Base-by-base conservation (phyloP, 2,329 filamentous ascomycete species). In the Aspergillus pseudoterreus region DNA sequence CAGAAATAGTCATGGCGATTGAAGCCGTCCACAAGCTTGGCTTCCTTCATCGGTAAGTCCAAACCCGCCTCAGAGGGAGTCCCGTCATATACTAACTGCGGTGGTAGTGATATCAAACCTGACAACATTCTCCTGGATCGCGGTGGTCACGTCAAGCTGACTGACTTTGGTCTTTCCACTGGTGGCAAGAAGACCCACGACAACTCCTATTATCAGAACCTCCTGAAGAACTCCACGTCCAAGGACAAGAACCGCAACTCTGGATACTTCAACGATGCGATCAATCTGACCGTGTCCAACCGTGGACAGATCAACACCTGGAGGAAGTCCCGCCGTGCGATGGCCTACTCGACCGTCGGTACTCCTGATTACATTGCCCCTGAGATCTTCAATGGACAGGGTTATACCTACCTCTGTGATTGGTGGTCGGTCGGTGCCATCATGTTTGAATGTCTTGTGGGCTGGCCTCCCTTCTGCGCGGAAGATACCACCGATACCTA, bases 401-500 rank as follows among this genome's bases (percentile, higher is more conserved):
- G 94, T 45, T 99, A 99, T 76, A 90, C 90, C 52, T 96, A 92
- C 66, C 87, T 95, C 69, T 99, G 94, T 71, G 94, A 99, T 78
- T 99, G 94, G 94, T 99, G 94, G 94, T 95, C 90, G 19, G 82
- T 99, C 45, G 94, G 94, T 48, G 96, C 94, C 42, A 99, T 99
- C 75, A 97, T 99, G 94, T 99, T 97, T 65, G 94, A 99, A 74
- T 99, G 94, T 72, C 80, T 99, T 61, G 91, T 99, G 55, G 94
- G 94, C 64, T 99, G 94, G 94, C 94, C 94, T 50, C 94, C 94
- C 27, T 99, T 99, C 82, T 99, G 94, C 71, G 92, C 94, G 17
- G 94, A 99, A 71, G 92, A 97, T 69, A 89, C 91, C 54, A 92
- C 95, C 68, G 94, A 97, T 71, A 97, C 94, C 1, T 99, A 99